Evolutionary conservation across 768 basidiomycete genomes (phyloP), one percentile per base, ranked within the genome.

Genomic region (Lactifluus hygrophoroides): DNA sequence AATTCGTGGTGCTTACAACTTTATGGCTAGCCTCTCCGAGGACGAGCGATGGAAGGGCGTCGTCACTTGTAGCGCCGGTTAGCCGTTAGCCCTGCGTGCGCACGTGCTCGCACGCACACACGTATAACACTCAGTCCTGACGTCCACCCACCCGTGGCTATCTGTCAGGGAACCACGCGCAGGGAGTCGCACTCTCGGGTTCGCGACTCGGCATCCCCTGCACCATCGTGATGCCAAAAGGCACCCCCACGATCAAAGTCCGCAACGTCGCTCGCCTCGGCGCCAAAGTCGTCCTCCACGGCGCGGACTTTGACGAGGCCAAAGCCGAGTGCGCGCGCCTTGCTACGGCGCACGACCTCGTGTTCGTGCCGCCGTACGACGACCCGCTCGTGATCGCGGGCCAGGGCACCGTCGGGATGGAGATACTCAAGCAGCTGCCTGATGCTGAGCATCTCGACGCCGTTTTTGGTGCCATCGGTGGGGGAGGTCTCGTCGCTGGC

Each of bases 21-120:
- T 96, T 67, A 99, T 99, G 95, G 91, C 91, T 21, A 80, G 81
- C 71, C 76, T 99, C 35, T 76, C 77, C 8, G 85, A 88, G 32
- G 91, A 94, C 56, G 95, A 98, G 68, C 79, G 92, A 57, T 94
- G 94, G 90, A 94, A 94, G 72, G 96, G 96, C 58, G 96, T 99
- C 65, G 78, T 98, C 54, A 97, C 96, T 47, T 99, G 96, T 69
- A 95, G 92, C 70, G 96, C 96, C 58, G 95, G 94, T 96, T 74
- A 83, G 90, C 47, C 42, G 50, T 45, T 38, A 42, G 50, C 28
- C 16, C 19, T 38, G 19, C 57, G 10, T 27, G n/a, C n/a, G n/a
- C n/a, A n/a, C n/a, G n/a, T n/a, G n/a, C n/a, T 30, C 61, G 34
- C 49, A 32, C 34, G 37, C 38, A 28, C 42, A 30, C 40, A 16